Evolutionary conservation across 1,139 yeast genomes (phyloP), one percentile per base, ranked within the genome.

Genomic region (Candida freyschussii): DNA sequence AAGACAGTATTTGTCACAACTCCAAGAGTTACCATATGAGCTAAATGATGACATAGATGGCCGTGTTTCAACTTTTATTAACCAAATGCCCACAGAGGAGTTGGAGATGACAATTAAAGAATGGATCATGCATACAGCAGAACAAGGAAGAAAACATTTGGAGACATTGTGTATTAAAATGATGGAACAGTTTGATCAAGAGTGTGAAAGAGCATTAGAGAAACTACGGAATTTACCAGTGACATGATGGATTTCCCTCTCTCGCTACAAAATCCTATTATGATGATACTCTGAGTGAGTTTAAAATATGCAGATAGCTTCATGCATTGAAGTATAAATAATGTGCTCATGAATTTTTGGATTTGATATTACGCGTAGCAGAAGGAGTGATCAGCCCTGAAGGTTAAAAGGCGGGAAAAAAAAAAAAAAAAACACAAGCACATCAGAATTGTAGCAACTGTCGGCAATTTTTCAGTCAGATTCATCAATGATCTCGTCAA

Each of bases 31-130:
- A 4, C 38, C 40, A 2, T 50, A 46, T 33, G 51, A 48, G 9
- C 30, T 50, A 3, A 40, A 43, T 32, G 48, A 77, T 41, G 93
- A 81, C 49, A 53, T 63, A 21, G 83, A 78, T 40, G 86, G 89
- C 1, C 70, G 70, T 25, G 56, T 81, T 16, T 73, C 83, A 0
- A 65, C 66, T 33, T 81, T 81, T 48, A 73, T 80, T 3, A 68
- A 77, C 2, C 75, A 75, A 29, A 75, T 83, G 72, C 89, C 93
- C 0, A 77, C 70, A 21, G 71, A 70, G 13, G 89, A 82, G 48
- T 65, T 81, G 47, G 65, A 72, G 17, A 75, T 80, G 80, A 75
- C 85, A 0, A 71, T 86, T 13, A 67, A 67, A 32, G 74, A 81
- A 40, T 86, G 95, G 95, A 59, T 84, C 14, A 55, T 54, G 28